Evolutionary conservation across 495 filamentous ascomycete species (phyloP).

Genomic region (Saxophila tyrrhenica): DNA sequence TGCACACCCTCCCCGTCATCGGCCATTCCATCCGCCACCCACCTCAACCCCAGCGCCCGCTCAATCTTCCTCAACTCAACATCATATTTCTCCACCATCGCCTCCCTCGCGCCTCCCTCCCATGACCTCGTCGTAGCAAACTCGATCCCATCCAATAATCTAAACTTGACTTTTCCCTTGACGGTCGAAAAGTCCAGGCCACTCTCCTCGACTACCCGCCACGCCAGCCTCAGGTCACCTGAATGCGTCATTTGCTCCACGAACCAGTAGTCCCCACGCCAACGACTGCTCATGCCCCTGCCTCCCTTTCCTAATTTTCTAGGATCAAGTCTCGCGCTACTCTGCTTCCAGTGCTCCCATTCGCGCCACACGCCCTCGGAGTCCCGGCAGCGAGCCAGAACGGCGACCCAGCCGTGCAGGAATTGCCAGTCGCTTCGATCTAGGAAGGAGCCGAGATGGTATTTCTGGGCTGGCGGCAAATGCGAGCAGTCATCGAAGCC

Average conservation of each 20-base stretch:
- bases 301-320: not conserved
- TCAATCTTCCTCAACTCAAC: constrained; percentile 18
- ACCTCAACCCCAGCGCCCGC: constrained; percentile 15
- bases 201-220: constrained; percentile 15
- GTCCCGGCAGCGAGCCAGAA: constrained; percentile 18
- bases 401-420: constrained; percentile 23
- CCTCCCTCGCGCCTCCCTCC: constrained; percentile 9
- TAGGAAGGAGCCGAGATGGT: constrained; percentile 19
- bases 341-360: constrained; percentile 19
- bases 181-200: not conserved
- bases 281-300: constrained; percentile 4
- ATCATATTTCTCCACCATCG: constrained; percentile 16
- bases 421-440: constrained; percentile 17
- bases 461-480: constrained; percentile 13
- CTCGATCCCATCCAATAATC: constrained; percentile 18
- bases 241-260: constrained; percentile 18
- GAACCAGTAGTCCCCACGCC: constrained; percentile 22
- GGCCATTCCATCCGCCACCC: constrained; percentile 7
- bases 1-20: constrained; percentile 10
- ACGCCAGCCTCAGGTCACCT: constrained; percentile 16
- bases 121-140: constrained; percentile 1
- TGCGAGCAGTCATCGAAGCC: constrained; percentile 16
- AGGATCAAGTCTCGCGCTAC: not conserved
- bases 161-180: not conserved
- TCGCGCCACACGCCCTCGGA: constrained; percentile 15